phyloP scores from a whole-genome alignment of 768 basidiomycete species.

The Mycena galopus region DNA sequence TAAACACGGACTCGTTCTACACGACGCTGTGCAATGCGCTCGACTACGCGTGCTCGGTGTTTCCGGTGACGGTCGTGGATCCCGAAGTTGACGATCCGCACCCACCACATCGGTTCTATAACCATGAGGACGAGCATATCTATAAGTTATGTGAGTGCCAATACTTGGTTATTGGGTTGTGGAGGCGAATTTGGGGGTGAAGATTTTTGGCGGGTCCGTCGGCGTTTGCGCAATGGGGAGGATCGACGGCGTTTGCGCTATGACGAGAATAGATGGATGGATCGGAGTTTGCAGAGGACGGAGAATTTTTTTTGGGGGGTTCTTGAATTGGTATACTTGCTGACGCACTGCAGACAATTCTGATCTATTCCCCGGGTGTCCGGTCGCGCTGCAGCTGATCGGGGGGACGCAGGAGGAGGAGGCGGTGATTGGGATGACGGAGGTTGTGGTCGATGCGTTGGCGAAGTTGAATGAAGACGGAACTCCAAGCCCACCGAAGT shows the following conservation, averaged over 20 bases:
- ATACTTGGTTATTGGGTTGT: no score
- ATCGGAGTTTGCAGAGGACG: no score
- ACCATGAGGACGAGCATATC: slow-evolving; percentile 63
- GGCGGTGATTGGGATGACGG: slow-evolving; percentile 76
- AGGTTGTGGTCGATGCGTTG: slow-evolving; percentile 70
- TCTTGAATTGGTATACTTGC: slow-evolving; percentile 15
- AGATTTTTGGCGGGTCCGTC: no score
- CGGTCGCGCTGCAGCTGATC: slow-evolving; percentile 75
- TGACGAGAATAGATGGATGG: no score
- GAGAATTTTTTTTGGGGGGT: no score
- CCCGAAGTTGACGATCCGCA: slow-evolving; percentile 62
- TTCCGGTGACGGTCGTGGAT: slow-evolving; percentile 78
- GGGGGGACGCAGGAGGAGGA: slow-evolving; percentile 80
- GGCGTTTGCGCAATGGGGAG: no score
- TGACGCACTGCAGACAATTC: slow-evolving; percentile 62
- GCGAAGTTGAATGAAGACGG: slow-evolving; percentile 44
- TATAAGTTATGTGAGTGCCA: slow-evolving; percentile 72
- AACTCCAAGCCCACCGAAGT: no score
- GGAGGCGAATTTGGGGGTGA: no score
- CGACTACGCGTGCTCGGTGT: slow-evolving; percentile 69
- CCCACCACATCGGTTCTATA: slow-evolving; percentile 64
- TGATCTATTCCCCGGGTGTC: slow-evolving; percentile 63
- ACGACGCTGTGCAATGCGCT: slow-evolving; percentile 75
- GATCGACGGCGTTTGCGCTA: no score
- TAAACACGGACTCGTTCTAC: slow-evolving; percentile 65